Evolutionary conservation across 331 rosid genomes (phyloP), one percentile per base, ranked within the genome.

Genomic region (Dryas integrifolia): DNA sequence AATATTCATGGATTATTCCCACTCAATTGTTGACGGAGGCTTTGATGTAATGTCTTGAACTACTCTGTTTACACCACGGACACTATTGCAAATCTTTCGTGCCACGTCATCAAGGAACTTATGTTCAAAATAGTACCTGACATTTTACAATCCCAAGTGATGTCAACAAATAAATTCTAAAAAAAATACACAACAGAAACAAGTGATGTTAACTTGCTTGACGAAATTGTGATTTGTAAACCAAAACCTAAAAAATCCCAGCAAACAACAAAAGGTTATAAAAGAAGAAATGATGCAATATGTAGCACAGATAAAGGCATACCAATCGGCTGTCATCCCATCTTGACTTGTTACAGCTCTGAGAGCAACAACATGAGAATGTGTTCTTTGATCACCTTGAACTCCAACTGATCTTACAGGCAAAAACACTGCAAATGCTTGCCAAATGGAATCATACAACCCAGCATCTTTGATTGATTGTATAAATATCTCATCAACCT

Each of bases 291-390:
- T 47, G 70, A 51, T 16, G 68, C 49, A 50, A 18, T 41, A 41
- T 50, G 63, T 13, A 41, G 52, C 39, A 73, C n/a, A 58, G 64
- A 62, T 61, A 65, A 70, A 81, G 69, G 61, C 84, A 74, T 88
- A 91, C 98, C 98, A 95, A 72, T 89, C 97, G 43, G 98, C 98
- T 2, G 98, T 95, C 98, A 95, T 95, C 83, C 98, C 98, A 80
- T 95, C 98, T 77, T 95, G 96, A 84, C 98, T 95, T 8, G 98
- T 95, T 63, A 95, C 97, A 68, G 98, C 98, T 82, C 98, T 83
- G 12, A 95, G 92, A 60, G 93, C 90, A 67, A 95, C 97, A 50
- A 92, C 97, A 82, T 95, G 96, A 68, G 97, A 92, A 78, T 95
- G 98, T 40, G 98, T 95, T 86, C 98, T 86, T 76, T 91, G 96